Conservation (phyloP, 2,329 filamentous ascomycete genomes). For the Verticillium zaregamsianum region DNA sequence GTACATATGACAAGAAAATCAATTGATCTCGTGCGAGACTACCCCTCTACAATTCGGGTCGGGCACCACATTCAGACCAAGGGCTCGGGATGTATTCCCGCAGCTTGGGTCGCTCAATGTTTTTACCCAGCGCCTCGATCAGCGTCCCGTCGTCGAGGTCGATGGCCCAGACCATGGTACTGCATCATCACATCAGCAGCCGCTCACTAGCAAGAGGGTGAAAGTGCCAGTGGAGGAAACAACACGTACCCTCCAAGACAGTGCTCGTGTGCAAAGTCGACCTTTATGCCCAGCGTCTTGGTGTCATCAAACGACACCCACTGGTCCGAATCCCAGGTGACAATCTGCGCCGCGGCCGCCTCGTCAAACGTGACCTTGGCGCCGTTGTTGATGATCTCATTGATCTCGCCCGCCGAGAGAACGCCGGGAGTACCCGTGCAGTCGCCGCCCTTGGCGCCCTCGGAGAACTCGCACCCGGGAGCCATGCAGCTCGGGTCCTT, state of each 20-base stretch:
- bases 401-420: conserved; percentile 27
- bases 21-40: too few relatives aligned
- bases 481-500: conserved; percentile 17
- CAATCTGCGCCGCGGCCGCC: conserved; percentile 23
- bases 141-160: conserved; percentile 4
- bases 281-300: conserved; percentile 27
- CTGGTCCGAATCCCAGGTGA: conserved; percentile 26
- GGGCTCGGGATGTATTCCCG: too few relatives aligned
- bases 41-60: too few relatives aligned
- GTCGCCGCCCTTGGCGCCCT: conserved; percentile 17
- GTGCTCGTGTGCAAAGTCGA: conserved; percentile 21
- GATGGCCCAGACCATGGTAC: conserved; percentile 24
- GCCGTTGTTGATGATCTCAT: conserved; percentile 17
- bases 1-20: too few relatives aligned
- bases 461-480: conserved; percentile 24
- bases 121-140: too few relatives aligned
- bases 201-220: too few relatives aligned
- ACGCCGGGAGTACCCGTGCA: conserved; percentile 25
- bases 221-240: too few relatives aligned
- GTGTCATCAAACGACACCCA: conserved; percentile 34
- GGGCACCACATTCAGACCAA: too few relatives aligned
- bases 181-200: too few relatives aligned
- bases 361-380: conserved; percentile 17
- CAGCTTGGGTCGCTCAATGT: too few relatives aligned
- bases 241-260: conserved; percentile 19